Conservation (phyloP, 2,329 filamentous ascomycete species). For the Aspergillus sp. region DNA sequence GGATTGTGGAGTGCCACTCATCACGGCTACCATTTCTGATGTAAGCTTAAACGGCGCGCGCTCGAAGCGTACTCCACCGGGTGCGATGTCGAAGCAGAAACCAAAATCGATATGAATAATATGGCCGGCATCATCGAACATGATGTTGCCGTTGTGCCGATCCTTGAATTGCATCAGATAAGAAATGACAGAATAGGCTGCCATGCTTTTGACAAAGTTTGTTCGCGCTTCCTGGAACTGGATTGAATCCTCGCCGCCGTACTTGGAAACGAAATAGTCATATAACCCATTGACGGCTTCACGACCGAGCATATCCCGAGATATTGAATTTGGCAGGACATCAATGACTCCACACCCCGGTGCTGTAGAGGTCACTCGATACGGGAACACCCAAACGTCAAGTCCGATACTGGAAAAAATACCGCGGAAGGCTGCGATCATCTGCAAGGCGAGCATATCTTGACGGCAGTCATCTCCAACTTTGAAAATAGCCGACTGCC, state of each 20-base stretch:
- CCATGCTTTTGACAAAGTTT: conserved; percentile 99
- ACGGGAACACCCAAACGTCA: conserved; percentile 95
- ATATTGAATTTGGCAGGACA: conserved; percentile 95
- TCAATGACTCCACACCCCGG: conserved; percentile 98
- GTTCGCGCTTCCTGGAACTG: conserved; percentile 91
- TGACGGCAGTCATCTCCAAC: conserved; percentile 98
- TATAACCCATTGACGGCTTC: conserved; percentile 98
- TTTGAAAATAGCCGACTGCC: conserved; percentile 99
- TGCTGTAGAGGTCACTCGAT: conserved; percentile 94
- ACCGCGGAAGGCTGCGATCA: conserved; percentile 95
- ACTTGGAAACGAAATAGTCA: conserved; percentile 97
- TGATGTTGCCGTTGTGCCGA: conserved; percentile 98
- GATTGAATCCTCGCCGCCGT: conserved; percentile 92
- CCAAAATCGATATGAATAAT: conserved; percentile 99
- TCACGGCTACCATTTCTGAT: conserved; percentile 96
- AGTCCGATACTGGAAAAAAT: conserved; percentile 95
- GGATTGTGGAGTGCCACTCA: conserved; percentile 68
- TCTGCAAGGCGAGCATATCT: conserved; percentile 92
- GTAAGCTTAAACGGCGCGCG: conserved; percentile 98
- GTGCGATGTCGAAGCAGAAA: conserved; percentile 98
- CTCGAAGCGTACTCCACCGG: conserved; percentile 95
- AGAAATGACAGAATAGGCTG: conserved; percentile 94
- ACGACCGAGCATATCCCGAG: conserved; percentile 95
- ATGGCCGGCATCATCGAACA: conserved; percentile 96
- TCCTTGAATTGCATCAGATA: conserved; percentile 99